These are phyloP conservation scores for Ceraceosorus guamensis DNA, from an alignment of 1,284 basidiomycete genomes.

Conservation along the genomic window DNA sequence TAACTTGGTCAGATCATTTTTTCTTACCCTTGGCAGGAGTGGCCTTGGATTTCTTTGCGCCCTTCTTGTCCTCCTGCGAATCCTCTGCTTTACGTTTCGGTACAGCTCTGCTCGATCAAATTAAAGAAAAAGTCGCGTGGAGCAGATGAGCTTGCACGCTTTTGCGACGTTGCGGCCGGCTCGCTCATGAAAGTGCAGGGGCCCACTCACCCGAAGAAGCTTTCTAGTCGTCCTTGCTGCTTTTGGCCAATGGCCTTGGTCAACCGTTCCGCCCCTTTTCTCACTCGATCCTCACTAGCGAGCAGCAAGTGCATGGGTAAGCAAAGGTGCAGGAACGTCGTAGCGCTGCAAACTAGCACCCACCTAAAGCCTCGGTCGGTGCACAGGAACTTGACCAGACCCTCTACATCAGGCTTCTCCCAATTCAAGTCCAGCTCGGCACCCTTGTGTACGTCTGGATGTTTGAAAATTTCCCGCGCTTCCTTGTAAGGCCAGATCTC, in stretches of 20 bases:
- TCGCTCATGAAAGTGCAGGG: too few relatives aligned
- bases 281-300: slow-evolving; percentile 83
- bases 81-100: slow-evolving; percentile 8
- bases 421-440: slow-evolving; percentile 85
- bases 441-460: slow-evolving; percentile 80
- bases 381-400: slow-evolving; percentile 87
- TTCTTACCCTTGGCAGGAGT: slow-evolving; percentile 21
- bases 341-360: slow-evolving; percentile 28
- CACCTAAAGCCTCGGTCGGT: slow-evolving; percentile 95
- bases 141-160: too few relatives aligned
- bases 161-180: too few relatives aligned
- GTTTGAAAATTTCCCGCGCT: slow-evolving; percentile 79
- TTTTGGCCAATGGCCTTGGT: slow-evolving; percentile 78
- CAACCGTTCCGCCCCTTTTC: slow-evolving; percentile 89
- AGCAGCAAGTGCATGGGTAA: slow-evolving; percentile 3
- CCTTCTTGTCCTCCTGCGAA: slow-evolving; percentile 21
- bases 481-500: slow-evolving; percentile 96
- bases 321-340: not conserved
- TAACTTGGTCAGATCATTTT: not conserved
- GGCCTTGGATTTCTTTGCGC: slow-evolving; percentile 13
- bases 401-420: slow-evolving; percentile 87
- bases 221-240: slow-evolving; percentile 91
- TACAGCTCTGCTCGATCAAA: not conserved
- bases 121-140: not conserved
- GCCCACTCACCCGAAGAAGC: slow-evolving; percentile 62